Percentiles rank a stretch among this genome's conserved stretches.
Conservation (phyloP, 768 basidiomycete genomes). For the Lactifluus piperatus region DNA sequence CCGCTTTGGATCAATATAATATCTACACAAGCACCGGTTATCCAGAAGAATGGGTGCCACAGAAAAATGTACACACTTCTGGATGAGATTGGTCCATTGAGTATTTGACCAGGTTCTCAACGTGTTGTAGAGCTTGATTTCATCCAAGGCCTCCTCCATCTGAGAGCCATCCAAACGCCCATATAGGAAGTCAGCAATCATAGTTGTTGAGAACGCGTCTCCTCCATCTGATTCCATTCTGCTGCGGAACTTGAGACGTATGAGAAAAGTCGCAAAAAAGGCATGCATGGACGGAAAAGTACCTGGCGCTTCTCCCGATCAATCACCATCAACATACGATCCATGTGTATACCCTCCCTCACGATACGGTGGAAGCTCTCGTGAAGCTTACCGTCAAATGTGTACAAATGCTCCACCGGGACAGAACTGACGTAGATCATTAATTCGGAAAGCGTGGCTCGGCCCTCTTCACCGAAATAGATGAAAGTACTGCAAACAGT, state of each 20-base stretch:
- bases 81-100: constrained; percentile 71
- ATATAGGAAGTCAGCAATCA: constrained; percentile 83
- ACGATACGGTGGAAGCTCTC: constrained; percentile 62
- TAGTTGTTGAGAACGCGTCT: constrained; percentile 62
- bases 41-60: neutral
- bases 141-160: constrained; percentile 62
- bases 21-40: constrained; percentile 38
- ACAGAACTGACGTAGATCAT: constrained; percentile 77
- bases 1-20: constrained; percentile 63
- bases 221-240: constrained; percentile 77
- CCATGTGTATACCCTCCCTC: constrained; percentile 78
- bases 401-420: constrained; percentile 69
- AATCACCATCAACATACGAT: constrained; percentile 79
- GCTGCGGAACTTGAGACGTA: constrained; percentile 55
- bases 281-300: neutral
- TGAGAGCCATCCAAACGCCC: constrained; percentile 78
- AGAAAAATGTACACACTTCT: constrained; percentile 42
- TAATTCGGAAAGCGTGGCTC: constrained; percentile 64
- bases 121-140: constrained; percentile 60
- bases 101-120: constrained; percentile 64
- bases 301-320: constrained; percentile 85
- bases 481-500: constrained; percentile 59
- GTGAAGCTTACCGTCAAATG: constrained; percentile 59
- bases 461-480: constrained; percentile 69
- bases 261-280: neutral